Base-by-base conservation (phyloP, 768 basidiomycete species). In the Tylopilus felleus region DNA sequence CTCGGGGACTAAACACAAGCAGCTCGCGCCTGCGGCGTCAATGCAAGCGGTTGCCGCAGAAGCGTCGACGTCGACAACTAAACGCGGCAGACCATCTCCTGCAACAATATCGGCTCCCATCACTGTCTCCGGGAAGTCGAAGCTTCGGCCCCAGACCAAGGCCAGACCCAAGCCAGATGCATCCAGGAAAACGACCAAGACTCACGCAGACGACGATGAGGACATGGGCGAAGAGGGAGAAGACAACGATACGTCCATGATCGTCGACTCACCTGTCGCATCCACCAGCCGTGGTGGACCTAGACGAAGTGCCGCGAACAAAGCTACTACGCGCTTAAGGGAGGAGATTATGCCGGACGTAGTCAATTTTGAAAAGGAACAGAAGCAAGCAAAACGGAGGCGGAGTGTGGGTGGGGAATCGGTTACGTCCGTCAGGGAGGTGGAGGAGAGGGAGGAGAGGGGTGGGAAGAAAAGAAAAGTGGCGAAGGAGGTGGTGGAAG, bases 311-410 rank as follows among this genome's bases (percentile, higher is more conserved):
- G 93, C 76, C 64, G 82, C 73, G 56, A 84, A 64, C 69, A 80
- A 72, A 50, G 82, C 81, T 9, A 73, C 67, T 4, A 69, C 72
- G 47, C 72, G 72, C 39, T 60, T 83, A 45, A 74, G 73, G 41
- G 73, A 79, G 8, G 72, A 74, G 48, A 73, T 93, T 52, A 92
- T 93, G 84, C 90, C 90, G 0, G 91, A 93, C 59, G 75, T 90
- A 3, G 59, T 84, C 38, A 80, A 75, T 52, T 93, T 77, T 62
- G 81, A 91, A 65, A 79, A 80, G 60, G 85, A 93, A 72, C 75
- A 80, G 74, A 80, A 80, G 59, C 70, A 65, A 49, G 60, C 55
- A 36, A 71, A 71, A 62, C 65, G 66, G 41, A 56, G 63, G 53
- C 67, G 70, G 29, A 64, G 65, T 45, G 53, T 65, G 64, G 69